Percentiles rank a stretch among this genome's conserved stretches.
phyloP scores from a whole-genome alignment of 202 grass and related monocot genomes.

The Dendrocalamus latiflorus region DNA sequence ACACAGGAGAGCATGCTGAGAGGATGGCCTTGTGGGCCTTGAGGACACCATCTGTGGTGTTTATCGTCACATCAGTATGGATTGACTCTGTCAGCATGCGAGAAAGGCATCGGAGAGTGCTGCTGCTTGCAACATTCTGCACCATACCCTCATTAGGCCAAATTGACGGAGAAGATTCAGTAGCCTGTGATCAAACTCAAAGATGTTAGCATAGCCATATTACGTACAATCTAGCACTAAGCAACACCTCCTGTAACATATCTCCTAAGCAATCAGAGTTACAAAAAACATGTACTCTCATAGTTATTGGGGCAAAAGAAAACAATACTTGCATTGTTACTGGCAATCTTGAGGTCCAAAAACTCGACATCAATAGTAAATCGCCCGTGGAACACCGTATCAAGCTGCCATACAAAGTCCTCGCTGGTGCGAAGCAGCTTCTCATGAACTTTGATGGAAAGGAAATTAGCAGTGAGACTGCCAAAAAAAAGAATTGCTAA shows the following conservation, averaged over 20 bases:
- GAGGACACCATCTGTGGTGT: slow-evolving; percentile 55
- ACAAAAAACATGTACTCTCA: too few species aligned
- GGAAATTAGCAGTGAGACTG: not conserved
- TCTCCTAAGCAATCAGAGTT: too few species aligned
- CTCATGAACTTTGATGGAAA: slow-evolving; percentile 9
- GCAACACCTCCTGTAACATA: not conserved
- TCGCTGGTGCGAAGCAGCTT: slow-evolving; percentile 72
- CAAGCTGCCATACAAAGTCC: slow-evolving; percentile 75
- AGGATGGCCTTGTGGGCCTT: slow-evolving; percentile 80
- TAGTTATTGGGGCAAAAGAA: not conserved
- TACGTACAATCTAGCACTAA: not conserved
- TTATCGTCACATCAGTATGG: slow-evolving; percentile 73
- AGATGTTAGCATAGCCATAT: too few species aligned
- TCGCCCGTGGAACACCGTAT: slow-evolving; percentile 52
- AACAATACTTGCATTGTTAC: slow-evolving; percentile 46
- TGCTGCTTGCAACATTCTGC: slow-evolving; percentile 51
- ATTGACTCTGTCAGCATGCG: slow-evolving; percentile 76
- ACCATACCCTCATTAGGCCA: slow-evolving; percentile 56
- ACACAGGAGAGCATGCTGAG: slow-evolving; percentile 59
- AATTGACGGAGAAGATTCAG: slow-evolving; percentile 44
- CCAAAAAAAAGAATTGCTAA: not conserved
- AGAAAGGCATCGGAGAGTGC: slow-evolving; percentile 55
- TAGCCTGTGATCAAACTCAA: slow-evolving; percentile 28
- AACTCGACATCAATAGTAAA: slow-evolving; percentile 85
- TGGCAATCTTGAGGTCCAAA: slow-evolving; percentile 71